phyloP scores from a whole-genome alignment of 2,329 filamentous ascomycete genomes.

The Fusarium miscanthi region DNA sequence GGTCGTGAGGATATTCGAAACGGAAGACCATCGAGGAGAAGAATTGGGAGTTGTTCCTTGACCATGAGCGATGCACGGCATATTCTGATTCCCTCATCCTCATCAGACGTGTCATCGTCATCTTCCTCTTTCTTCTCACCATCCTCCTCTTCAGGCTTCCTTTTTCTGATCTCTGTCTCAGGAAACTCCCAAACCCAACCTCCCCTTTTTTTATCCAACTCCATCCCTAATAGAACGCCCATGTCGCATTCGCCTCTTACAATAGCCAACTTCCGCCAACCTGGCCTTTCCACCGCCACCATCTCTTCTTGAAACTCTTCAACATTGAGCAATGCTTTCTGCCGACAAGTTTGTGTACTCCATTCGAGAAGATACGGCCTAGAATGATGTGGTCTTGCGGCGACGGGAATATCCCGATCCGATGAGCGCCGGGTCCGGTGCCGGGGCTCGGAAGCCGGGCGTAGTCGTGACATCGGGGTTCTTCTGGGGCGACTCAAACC shows the following conservation, averaged over 20 bases:
- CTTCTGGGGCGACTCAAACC: background rate
- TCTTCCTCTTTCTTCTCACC: background rate
- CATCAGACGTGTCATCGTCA: background rate
- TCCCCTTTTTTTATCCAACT: slow-evolving; percentile 22
- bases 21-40: slow-evolving; percentile 39
- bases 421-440: slow-evolving; percentile 37
- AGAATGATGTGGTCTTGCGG: slow-evolving; percentile 4
- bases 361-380: slow-evolving; percentile 44
- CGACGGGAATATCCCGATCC: slow-evolving; percentile 30
- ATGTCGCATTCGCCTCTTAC: slow-evolving; percentile 40
- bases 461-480: slow-evolving; percentile 30
- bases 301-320: slow-evolving; percentile 39
- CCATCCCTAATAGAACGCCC: slow-evolving; percentile 30
- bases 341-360: slow-evolving; percentile 36
- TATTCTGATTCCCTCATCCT: slow-evolving; percentile 36
- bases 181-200: slow-evolving; percentile 45
- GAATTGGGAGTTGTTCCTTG: slow-evolving; percentile 37
- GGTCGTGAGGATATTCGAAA: slow-evolving; percentile 5
- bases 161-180: slow-evolving; percentile 21
- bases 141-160: background rate
- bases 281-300: slow-evolving; percentile 20
- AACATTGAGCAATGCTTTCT: slow-evolving; percentile 22
- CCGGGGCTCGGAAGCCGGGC: slow-evolving; percentile 31
- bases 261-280: slow-evolving; percentile 40
- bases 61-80: slow-evolving; percentile 37